phyloP scores from a whole-genome alignment of 768 basidiomycete genomes.

The Mycena epipterygia region DNA sequence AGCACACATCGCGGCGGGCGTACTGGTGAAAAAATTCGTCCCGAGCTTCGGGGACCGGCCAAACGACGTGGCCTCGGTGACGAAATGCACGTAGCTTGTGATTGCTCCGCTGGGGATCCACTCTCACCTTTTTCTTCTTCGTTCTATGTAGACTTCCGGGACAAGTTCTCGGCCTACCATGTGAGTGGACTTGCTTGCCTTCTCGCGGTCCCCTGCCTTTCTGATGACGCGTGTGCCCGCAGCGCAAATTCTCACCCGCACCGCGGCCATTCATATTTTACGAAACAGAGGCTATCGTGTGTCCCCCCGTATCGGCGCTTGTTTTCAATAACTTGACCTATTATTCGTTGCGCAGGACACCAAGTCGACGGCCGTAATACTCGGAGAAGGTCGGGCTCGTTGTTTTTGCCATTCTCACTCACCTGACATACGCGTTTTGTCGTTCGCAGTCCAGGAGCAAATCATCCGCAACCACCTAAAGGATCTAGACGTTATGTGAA shows the following conservation, averaged over 20 bases:
- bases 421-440: no score
- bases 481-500: constrained; percentile 42
- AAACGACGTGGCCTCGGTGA: constrained; percentile 67
- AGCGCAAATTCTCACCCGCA: constrained; percentile 62
- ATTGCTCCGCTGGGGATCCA: not conserved
- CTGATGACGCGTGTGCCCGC: not conserved
- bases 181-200: constrained; percentile 46
- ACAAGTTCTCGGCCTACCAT: constrained; percentile 64
- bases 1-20: constrained; percentile 60
- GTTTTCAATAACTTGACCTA: not conserved
- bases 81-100: constrained; percentile 65
- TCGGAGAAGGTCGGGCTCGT: constrained; percentile 51
- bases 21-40: constrained; percentile 65
- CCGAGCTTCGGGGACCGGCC: constrained; percentile 73
- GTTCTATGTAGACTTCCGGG: constrained; percentile 57
- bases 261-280: constrained; percentile 75
- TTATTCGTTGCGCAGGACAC: constrained; percentile 50
- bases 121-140: not conserved
- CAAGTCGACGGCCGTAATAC: constrained; percentile 55
- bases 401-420: no score
- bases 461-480: constrained; percentile 57
- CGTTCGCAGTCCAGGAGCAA: constrained; percentile 51
- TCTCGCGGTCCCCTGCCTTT: not conserved
- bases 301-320: constrained; percentile 40
- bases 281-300: constrained; percentile 78